Evolutionary conservation across 2,329 filamentous ascomycete species (phyloP), one percentile per base, ranked within the genome.

Genomic region (Phialocephala subalpina): DNA sequence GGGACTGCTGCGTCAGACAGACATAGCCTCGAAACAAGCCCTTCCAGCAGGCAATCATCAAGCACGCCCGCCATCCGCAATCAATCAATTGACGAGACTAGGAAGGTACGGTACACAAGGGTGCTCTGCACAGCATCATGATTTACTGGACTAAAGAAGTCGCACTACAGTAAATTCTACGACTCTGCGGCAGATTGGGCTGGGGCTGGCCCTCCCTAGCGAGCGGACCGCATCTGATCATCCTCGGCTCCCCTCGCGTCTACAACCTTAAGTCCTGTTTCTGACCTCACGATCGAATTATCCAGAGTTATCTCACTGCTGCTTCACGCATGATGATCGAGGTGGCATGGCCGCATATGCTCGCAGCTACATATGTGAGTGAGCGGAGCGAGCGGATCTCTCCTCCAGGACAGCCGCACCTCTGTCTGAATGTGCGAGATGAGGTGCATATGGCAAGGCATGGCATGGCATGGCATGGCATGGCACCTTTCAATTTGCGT

Each of bases 391-490:
- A 58, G 64, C 60, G 60, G 59, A 66, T 66, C 60, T 55, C 61
- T 52, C 49, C 47, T 38, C 55, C 18, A 58, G 55, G n/a, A 36
- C 55, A 38, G 40, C 40, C 29, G 25, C 49, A 53, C 16, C 2
- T 53, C 27, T 9, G 29, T 33, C 49, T 33, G 49, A 29, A 60
- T 53, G 60, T 59, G 53, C 58, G 52, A 69, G 65, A 70, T 64
- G 64, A 65, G 65, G 61, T 67, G 65, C 69, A 67, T 63, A 63
- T 52, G 60, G 58, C 40, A 63, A 45, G 60, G 49, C 47, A 7
- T 22, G n/a, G 45, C 9, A 49, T 22, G 22, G 45, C 3, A 42
- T 22, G 18, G 45, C 20, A 27, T 29, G 49, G 49, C 22, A 53
- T 14, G 49, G 49, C 49, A 53, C 49, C 14, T 29, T 29, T 56